Conservation (phyloP, 2,329 filamentous ascomycete species). For the Ophiostoma perfectum region DNA sequence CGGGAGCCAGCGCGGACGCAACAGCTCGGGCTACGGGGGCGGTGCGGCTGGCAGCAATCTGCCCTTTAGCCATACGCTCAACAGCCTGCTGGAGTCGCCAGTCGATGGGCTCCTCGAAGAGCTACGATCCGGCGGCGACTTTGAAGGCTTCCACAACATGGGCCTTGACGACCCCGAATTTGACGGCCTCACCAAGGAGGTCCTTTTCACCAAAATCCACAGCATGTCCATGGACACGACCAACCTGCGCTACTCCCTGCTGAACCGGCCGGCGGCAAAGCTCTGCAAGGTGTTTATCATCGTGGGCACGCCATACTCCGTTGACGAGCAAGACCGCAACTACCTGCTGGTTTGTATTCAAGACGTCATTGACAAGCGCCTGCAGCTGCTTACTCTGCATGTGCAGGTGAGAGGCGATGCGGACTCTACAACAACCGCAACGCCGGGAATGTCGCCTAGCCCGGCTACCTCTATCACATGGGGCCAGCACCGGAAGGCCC, state of each 20-base stretch:
- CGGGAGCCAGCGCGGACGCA: slow-evolving; percentile 58
- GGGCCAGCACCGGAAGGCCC: slow-evolving; percentile 52
- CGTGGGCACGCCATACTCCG: slow-evolving; percentile 51
- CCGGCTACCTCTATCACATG: slow-evolving; percentile 36
- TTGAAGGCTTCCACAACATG: slow-evolving; percentile 67
- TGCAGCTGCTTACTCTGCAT: slow-evolving; percentile 62
- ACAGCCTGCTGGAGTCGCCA: slow-evolving; percentile 62
- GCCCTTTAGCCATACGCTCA: slow-evolving; percentile 46
- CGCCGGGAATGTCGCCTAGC: neutral
- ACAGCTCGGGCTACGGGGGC: slow-evolving; percentile 42
- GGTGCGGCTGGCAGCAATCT: slow-evolving; percentile 26
- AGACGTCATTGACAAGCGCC: slow-evolving; percentile 60
- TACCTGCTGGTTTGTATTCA: slow-evolving; percentile 64
- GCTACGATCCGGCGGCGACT: slow-evolving; percentile 54
- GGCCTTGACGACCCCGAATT: slow-evolving; percentile 66
- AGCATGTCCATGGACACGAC: slow-evolving; percentile 58
- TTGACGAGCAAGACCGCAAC: slow-evolving; percentile 48
- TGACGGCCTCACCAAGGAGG: slow-evolving; percentile 65
- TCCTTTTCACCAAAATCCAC: slow-evolving; percentile 66
- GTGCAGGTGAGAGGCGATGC: slow-evolving; percentile 38
- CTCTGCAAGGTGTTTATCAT: slow-evolving; percentile 65
- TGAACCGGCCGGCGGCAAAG: slow-evolving; percentile 46
- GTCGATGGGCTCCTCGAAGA: slow-evolving; percentile 66
- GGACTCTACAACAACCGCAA: slow-evolving; percentile 24
- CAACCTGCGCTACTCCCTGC: slow-evolving; percentile 56